Percentiles rank a stretch among this genome's conserved stretches.
Conservation (phyloP, 352 stramenopile genomes). For the Thalassiosira exigua region DNA sequence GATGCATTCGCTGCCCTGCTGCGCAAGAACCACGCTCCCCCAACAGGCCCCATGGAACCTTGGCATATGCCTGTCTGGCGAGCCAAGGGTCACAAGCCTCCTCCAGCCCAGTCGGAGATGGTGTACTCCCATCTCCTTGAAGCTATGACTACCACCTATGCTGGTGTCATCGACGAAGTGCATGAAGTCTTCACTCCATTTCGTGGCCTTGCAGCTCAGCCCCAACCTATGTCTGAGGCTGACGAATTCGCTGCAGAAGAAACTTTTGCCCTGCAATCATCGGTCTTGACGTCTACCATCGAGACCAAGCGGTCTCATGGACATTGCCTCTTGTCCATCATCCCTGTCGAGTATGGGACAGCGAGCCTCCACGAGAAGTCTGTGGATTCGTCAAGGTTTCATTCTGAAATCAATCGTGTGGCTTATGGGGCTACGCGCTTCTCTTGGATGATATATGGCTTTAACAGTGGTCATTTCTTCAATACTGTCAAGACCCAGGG, state of each 20-base stretch:
- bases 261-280: slow-evolving; percentile 12
- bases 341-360: neutral
- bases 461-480: slow-evolving; percentile 21
- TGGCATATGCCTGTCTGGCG: slow-evolving; percentile 34
- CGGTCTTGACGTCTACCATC: neutral
- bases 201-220: no score
- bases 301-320: no score
- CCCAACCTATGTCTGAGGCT: no score
- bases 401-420: neutral
- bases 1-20: neutral
- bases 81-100: neutral
- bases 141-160: neutral
- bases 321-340: no score
- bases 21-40: neutral
- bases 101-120: neutral
- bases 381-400: neutral
- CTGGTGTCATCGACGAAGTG: neutral
- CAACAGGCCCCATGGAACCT: neutral
- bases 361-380: neutral
- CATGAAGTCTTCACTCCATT: no score
- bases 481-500: neutral
- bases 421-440: neutral
- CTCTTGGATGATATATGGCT: slow-evolving; percentile 23
- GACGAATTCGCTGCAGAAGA: no score
- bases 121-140: slow-evolving; percentile 2